A percentile compares a stretch with the other conserved stretches of the same genome.
These are phyloP conservation scores for Microbotryum lychnidis-dioicae DNA, from an alignment of 1,284 basidiomycete genomes.

Conservation along the genomic window DNA sequence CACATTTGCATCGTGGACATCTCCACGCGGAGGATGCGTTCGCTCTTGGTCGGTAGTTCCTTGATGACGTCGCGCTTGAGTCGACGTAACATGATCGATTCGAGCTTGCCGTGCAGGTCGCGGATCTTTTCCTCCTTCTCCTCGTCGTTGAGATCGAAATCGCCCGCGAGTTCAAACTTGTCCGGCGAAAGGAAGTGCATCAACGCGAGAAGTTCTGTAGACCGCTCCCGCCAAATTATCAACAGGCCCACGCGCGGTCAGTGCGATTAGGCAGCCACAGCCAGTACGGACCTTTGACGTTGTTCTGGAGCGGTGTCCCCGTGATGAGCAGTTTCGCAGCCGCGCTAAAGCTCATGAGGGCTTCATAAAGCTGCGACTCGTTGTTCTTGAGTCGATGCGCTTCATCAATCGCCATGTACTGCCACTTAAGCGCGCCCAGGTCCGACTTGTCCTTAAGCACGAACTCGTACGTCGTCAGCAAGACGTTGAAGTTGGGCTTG, in stretches of 20 bases:
- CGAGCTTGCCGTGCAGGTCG: conserved; percentile 85
- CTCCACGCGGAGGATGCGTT: conserved; percentile 93
- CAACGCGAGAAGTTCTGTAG: conserved; percentile 77
- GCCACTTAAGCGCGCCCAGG: conserved; percentile 92
- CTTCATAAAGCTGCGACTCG: conserved; percentile 94
- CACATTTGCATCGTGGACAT: conserved; percentile 96
- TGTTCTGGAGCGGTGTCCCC: conserved; percentile 97
- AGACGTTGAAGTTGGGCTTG: conserved; percentile 86
- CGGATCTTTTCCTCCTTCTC: conserved; percentile 94
- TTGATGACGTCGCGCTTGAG: conserved; percentile 97
- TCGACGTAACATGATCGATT: conserved; percentile 88
- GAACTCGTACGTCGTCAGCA: conserved; percentile 96
- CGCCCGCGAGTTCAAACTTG: conserved; percentile 76
- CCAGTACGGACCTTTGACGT: conserved; percentile 69
- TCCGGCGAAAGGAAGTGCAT: conserved; percentile 99
- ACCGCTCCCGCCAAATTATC: neutral
- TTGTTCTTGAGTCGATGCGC: conserved; percentile 98
- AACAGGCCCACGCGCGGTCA: neutral
- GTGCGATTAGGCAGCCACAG: neutral
- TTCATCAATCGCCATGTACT: conserved; percentile 91
- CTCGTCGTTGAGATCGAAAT: conserved; percentile 81
- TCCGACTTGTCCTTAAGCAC: conserved; percentile 85
- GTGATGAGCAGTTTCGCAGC: conserved; percentile 93
- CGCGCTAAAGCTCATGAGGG: conserved; percentile 77
- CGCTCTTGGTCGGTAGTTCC: conserved; percentile 93